Base-by-base conservation (phyloP, 164 flowering plant genomes). In the Nymphaea colorata region DNA sequence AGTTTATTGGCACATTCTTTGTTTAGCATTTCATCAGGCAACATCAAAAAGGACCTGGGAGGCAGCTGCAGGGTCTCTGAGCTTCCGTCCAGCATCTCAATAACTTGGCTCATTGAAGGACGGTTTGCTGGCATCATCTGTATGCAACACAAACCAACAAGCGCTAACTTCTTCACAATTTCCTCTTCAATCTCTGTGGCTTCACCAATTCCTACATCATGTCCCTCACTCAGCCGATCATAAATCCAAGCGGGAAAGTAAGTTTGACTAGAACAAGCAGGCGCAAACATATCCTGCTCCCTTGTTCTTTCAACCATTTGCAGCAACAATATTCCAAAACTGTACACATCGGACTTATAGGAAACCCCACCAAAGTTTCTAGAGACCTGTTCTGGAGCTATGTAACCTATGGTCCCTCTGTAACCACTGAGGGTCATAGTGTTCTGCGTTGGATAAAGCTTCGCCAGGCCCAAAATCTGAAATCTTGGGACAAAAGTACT, bases 381-480 rank as follows among this genome's bases (percentile, higher is more conserved):
- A 43, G 70, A n/a, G 65, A 70, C 67, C 41, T 70, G 15, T 51
- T 74, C 73, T 3, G 73, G 76, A 43, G 76, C 76, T 3, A 69
- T 66, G 59, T 71, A 75, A 10, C 78, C 78, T 7, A 75, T 64
- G 3, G 74, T 76, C 17, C 77, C 77, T 41, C 64, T 66, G 2
- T 65, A 64, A 2, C 64, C 63, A 6, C 66, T 64, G 25, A 70
- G 42, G 3, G 70, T 15, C 25, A 64, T 64, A n/a, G 15, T 63
- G 7, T 70, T 76, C 2, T 41, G 65, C 4, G 18, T 64, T 0
- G 61, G 44, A 14, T 47, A 68, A 4, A 62, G 4, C 42, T 72
- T 76, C 43, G 78, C 73, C 59, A 76, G 36, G 14, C 79, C n/a
- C 79, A 69, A 76, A 76, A 67, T 76, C 79, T 5, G 76, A 72